Percentiles rank a stretch among this genome's conserved stretches.
phyloP scores from a whole-genome alignment of 2,329 filamentous ascomycete genomes.

The Diplodia seriata region DNA sequence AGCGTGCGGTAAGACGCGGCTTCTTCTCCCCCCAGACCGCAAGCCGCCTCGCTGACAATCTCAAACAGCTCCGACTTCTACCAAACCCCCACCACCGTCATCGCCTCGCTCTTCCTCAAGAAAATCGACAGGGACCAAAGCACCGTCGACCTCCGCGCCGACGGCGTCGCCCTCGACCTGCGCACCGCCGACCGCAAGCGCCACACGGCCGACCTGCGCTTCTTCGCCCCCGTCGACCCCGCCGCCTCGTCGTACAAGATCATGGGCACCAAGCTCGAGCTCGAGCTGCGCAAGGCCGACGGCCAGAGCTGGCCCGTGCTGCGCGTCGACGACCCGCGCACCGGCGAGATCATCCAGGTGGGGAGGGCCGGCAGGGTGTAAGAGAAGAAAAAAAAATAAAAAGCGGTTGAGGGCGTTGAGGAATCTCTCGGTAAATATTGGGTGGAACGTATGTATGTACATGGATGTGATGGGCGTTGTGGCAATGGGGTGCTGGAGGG shows the following conservation, averaged over 20 bases:
- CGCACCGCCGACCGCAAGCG: conserved; percentile 87
- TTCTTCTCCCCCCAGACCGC: not conserved
- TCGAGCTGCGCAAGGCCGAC: conserved; percentile 75
- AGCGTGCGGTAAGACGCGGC: conserved; percentile 70
- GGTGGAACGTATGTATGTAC: no score
- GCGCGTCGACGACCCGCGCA: conserved; percentile 74
- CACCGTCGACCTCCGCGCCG: conserved; percentile 70
- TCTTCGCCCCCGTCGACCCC: conserved; percentile 79
- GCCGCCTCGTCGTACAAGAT: conserved; percentile 80
- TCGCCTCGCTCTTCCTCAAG: conserved; percentile 93
- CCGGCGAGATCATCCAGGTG: conserved; percentile 86
- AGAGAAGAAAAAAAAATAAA: not conserved
- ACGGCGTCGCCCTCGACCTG: conserved; percentile 76
- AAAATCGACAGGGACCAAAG: conserved; percentile 88
- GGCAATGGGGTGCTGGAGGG: not conserved
- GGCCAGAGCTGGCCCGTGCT: conserved; percentile 85
- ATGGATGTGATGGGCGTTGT: not conserved
- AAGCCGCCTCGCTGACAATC: no score
- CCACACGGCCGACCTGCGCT: conserved; percentile 74
- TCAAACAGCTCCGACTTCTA: conserved; percentile 81
- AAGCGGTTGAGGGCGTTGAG: not conserved
- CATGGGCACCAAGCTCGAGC: conserved; percentile 86
- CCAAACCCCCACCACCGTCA: conserved; percentile 84
- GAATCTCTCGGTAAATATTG: no score
- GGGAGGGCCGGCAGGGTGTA: conserved; percentile 65